Percentiles rank a stretch among this genome's conserved stretches.
Evolutionary conservation across 441 rosid species (phyloP).

Genomic region (Macaranga tanarius): DNA sequence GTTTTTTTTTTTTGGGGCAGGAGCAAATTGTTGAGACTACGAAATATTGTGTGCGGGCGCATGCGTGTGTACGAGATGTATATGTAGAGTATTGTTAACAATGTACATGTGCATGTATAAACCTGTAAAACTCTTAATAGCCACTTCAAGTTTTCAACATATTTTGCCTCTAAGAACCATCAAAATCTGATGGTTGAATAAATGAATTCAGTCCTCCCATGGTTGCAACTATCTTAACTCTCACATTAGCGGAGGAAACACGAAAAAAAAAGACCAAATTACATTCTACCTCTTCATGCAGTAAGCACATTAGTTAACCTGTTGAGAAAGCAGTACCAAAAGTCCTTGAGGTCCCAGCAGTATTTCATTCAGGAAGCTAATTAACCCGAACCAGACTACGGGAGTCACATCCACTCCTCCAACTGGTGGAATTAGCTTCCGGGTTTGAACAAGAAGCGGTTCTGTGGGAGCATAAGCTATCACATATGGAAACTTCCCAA

Average conservation of each 20-base stretch:
- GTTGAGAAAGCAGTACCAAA: slow-evolving; percentile 64
- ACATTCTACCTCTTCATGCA: not conserved
- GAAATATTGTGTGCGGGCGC: no score
- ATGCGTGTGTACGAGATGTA: no score
- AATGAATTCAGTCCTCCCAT: not conserved
- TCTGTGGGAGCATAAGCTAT: slow-evolving; percentile 92
- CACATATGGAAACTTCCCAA: slow-evolving; percentile 77
- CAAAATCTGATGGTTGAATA: not conserved
- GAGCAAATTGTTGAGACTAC: no score
- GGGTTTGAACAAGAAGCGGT: slow-evolving; percentile 65
- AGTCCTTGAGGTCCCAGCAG: slow-evolving; percentile 90
- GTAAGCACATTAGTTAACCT: slow-evolving; percentile 29
- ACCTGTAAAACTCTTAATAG: no score
- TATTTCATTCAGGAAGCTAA: slow-evolving; percentile 85
- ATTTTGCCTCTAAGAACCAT: not conserved
- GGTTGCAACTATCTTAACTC: not conserved
- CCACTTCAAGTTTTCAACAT: no score
- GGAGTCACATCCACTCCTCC: slow-evolving; percentile 95
- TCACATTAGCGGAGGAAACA: not conserved
- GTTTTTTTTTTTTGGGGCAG: no score
- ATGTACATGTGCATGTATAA: no score
- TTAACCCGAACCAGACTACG: slow-evolving; percentile 80
- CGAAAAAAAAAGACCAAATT: not conserved
- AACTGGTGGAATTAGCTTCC: slow-evolving; percentile 85
- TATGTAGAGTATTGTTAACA: no score